Evolutionary conservation across 345 rosid species (phyloP), one percentile per base, ranked within the genome.

Genomic region (Isatis tinctoria): DNA sequence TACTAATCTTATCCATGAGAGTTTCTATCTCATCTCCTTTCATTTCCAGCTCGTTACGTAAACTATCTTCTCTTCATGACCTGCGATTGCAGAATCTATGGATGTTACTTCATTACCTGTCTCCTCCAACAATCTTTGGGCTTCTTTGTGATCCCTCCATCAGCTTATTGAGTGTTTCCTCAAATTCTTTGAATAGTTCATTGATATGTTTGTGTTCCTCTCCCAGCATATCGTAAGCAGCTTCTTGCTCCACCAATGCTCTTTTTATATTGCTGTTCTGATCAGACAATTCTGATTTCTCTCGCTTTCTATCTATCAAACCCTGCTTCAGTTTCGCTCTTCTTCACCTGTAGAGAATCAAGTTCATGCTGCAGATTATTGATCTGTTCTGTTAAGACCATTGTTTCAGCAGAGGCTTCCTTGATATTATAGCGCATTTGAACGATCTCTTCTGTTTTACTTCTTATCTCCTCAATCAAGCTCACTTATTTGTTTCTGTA

Each of bases 1-100:
- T 81, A 59, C 83, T 82, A 56, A 83, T 85, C 17, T 86, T 87
- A 39, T 90, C 92, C 9, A 82, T 65, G 66, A 82, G 48, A 28
- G 88, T 69, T 76, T 56, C 72, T 2, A 87, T 74, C 69, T 95
- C 99, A 2, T 95, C 99, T 70, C 74, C 90, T 83, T 87, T 92
- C 30, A 82, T 61, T 63, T 92, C 99, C 69, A 90, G 76, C 41
- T 92, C 98, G 72, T 87, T 83, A 61, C 70, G 88, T 82, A 90
- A 84, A 80, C 87, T 92, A 67, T 95, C 98, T 13, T 84, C 68
- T 85, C 88, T 74, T 86, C 88, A 76, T 84, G 80, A 11, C 81
- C 85, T 9, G 75, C 85, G 20, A 88, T 80, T 33, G 54, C 80
- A 63, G 77, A 82, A 75, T 84, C 92, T 65, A 81, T 81, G 10